Evolutionary conservation across 2,329 filamentous ascomycete species (phyloP).

Genomic region (Ceratocystis destructans): DNA sequence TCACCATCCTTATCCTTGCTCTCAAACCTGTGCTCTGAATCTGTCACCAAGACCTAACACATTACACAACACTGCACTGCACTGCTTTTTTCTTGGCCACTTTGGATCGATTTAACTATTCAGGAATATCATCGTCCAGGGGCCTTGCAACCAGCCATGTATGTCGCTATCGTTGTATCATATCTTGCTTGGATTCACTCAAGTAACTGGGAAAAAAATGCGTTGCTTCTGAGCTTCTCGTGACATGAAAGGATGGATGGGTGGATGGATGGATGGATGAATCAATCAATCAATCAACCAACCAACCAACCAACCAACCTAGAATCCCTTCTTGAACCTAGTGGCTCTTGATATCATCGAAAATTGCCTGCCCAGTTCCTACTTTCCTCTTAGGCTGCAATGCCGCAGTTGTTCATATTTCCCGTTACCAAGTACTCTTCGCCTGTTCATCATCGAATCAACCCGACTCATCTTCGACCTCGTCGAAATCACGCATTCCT

Average conservation of each 20-base stretch:
- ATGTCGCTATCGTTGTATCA: too few relatives aligned
- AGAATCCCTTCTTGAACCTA: too few relatives aligned
- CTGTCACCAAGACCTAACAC: background rate
- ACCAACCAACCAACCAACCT: too few relatives aligned
- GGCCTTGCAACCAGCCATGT: too few relatives aligned
- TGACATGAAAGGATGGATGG: too few relatives aligned
- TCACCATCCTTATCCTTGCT: conserved; percentile 16
- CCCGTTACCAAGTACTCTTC: background rate
- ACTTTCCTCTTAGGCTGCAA: background rate
- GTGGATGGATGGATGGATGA: too few relatives aligned
- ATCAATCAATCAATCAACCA: too few relatives aligned
- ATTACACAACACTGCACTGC: background rate
- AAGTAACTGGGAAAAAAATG: too few relatives aligned
- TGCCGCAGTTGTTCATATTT: background rate
- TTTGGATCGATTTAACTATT: background rate
- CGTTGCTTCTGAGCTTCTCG: too few relatives aligned
- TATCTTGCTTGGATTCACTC: too few relatives aligned
- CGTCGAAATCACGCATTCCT: background rate
- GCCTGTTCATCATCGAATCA: background rate
- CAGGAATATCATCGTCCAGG: too few relatives aligned
- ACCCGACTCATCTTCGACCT: background rate
- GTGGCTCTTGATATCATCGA: too few relatives aligned
- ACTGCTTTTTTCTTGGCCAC: background rate
- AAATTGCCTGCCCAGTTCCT: background rate
- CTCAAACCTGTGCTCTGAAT: conserved; percentile 7